These are phyloP conservation scores for Phtheirospermum japonicum DNA, from an alignment of 257 asterid genomes.

Conservation along the genomic window DNA sequence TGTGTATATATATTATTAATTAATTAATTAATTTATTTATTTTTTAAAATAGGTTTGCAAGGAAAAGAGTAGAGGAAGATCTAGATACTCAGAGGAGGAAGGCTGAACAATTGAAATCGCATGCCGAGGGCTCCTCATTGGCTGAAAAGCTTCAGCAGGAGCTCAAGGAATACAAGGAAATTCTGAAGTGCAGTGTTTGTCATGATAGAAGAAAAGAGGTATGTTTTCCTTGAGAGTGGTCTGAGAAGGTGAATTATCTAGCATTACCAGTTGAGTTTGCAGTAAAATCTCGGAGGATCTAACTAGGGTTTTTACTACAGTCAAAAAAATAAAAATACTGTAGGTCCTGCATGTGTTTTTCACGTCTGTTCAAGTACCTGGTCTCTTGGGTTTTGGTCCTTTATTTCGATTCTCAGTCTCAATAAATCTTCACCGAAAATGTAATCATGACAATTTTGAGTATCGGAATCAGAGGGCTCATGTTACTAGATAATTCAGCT, in stretches of 20 bases:
- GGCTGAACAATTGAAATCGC: slow-evolving; percentile 50
- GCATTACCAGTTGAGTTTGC: no score
- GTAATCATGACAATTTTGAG: neutral
- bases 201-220: slow-evolving; percentile 96
- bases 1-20: no score
- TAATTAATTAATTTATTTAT: neutral
- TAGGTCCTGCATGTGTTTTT: no score
- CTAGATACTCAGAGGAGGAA: slow-evolving; percentile 68
- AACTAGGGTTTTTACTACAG: no score
- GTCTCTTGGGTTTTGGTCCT: no score
- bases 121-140: slow-evolving; percentile 63
- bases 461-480: neutral
- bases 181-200: slow-evolving; percentile 88
- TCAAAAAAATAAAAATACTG: neutral
- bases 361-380: no score
- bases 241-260: neutral
- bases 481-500: neutral
- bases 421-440: neutral
- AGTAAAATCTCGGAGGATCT: no score
- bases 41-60: slow-evolving; percentile 52
- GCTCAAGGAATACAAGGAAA: slow-evolving; percentile 79
- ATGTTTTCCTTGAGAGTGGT: slow-evolving; percentile 21
- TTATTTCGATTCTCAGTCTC: no score
- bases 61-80: slow-evolving; percentile 87
- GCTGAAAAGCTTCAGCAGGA: slow-evolving; percentile 76